A percentile compares a stretch with the other conserved stretches of the same genome.
Evolutionary conservation across 441 rosid genomes (phyloP).

Genomic region (Eruca vesicaria): DNA sequence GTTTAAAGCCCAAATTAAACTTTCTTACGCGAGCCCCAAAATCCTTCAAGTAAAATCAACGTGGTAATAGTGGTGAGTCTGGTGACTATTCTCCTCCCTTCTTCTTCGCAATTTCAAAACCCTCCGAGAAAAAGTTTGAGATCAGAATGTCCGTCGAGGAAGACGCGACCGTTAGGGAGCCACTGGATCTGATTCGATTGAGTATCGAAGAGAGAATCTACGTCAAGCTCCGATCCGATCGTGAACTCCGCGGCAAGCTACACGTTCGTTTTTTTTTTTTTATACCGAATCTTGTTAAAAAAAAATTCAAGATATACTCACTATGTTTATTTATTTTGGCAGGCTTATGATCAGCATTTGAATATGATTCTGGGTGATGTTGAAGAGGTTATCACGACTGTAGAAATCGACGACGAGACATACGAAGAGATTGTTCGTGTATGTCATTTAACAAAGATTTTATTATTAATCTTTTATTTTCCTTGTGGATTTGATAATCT

Average conservation of each 20-base stretch:
- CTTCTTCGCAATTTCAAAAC: conserved; percentile 10
- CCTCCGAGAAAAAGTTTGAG: conserved; percentile 3
- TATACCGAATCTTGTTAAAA: neutral
- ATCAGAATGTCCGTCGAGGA: conserved; percentile 62
- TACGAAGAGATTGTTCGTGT: neutral
- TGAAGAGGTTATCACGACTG: neutral
- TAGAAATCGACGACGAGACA: neutral
- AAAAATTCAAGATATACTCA: neutral
- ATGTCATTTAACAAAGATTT: neutral
- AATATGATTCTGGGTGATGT: neutral
- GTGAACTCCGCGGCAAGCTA: conserved; percentile 98
- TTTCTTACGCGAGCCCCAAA: neutral
- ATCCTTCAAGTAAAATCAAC: neutral
- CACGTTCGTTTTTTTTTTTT: conserved; percentile 42
- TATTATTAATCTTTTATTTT: neutral
- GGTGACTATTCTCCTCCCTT: neutral
- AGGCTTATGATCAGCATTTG: neutral
- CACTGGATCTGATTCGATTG: conserved; percentile 85
- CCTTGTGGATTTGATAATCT: neutral
- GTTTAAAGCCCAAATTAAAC: neutral
- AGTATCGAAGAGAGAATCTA: conserved; percentile 97
- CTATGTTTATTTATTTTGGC: neutral
- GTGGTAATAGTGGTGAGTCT: conserved; percentile 4
- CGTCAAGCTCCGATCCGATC: conserved; percentile 96
- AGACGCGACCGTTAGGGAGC: conserved; percentile 92